Base-by-base conservation (phyloP, 2,329 filamentous ascomycete genomes). In the Exophiala xenobiotica region DNA sequence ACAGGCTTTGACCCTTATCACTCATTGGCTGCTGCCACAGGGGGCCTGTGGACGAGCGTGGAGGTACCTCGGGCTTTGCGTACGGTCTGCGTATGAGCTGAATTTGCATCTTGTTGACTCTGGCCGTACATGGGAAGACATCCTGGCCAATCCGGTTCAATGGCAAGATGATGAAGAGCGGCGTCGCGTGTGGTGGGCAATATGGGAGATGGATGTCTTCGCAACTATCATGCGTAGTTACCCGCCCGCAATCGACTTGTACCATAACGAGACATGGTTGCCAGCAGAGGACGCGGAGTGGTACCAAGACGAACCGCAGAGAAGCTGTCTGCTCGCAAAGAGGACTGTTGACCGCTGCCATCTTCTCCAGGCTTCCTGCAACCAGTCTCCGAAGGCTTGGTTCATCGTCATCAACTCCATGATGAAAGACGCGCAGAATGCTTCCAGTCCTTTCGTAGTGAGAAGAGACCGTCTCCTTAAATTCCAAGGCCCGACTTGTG, bases 161-260 rank as follows among this genome's bases (percentile, higher is more conserved):
- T 68, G 65, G 63, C 47, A 51, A 9, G 44, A 59, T 0, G 53
- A 65, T 2, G 70, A 73, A 57, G 70, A 72, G 53, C 63, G 67
- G 41, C 64, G 70, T 1, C 64, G 70, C 4, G 65, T 65, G 0
- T 73, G 69, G 68, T 73, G 70, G 70, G 66, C 69, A 0, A 66
- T 72, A 14, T 73, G 69, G 70, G 70, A 73, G 47, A 70, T 74
- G 65, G 71, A 74, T 49, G 65, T 70, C 6, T 74, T 71, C 50
- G 69, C 70, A 2, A 69, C 64, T 43, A 68, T 68, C n/a, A 68
- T 74, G 23, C 64, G 69, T 6, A 64, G 69, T 3, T 62, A 63
- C 11, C 70, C 70, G 1, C 64, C 66, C 0, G 69, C 65, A 0
- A 64, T 73, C 4, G 62, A 70, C 53, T 68, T 65, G 63, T 54